Percentiles rank a stretch among this genome's conserved stretches.
Conservation (phyloP, 1,284 basidiomycete genomes). For the Termitomyces sp. region DNA sequence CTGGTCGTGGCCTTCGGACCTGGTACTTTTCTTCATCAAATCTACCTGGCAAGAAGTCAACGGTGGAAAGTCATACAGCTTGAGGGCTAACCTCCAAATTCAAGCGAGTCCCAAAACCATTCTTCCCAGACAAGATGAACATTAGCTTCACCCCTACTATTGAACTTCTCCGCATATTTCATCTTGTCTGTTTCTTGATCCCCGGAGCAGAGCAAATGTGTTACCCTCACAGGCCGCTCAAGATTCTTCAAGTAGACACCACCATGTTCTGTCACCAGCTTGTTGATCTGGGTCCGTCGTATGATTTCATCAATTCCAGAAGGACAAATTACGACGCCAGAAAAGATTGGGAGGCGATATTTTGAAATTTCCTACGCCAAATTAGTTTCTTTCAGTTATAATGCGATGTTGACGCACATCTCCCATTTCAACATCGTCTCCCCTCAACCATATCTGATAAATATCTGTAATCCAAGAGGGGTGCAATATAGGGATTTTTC, state of each 20-base stretch:
- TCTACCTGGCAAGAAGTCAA: constrained; percentile 22
- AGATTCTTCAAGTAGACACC: constrained; percentile 59
- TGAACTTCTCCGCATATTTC: constrained; percentile 64
- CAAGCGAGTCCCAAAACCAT: constrained; percentile 80
- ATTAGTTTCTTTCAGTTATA: neutral
- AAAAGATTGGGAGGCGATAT: constrained; percentile 64
- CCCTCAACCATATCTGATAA: constrained; percentile 68
- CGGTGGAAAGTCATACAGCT: neutral
- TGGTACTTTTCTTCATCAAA: constrained; percentile 56
- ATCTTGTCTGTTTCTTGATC: constrained; percentile 66
- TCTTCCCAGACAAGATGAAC: constrained; percentile 79
- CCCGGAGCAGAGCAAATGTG: constrained; percentile 60
- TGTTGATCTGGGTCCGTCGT: constrained; percentile 52
- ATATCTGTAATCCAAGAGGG: constrained; percentile 69
- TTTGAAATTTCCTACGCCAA: constrained; percentile 40
- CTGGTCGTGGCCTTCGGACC: constrained; percentile 53
- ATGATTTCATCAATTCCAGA: constrained; percentile 61
- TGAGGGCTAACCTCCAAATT: constrained; percentile 49
- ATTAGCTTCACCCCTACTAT: constrained; percentile 53
- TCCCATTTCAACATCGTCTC: constrained; percentile 66
- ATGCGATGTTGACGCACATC: constrained; percentile 21
- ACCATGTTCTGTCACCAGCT: constrained; percentile 44
- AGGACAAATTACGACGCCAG: constrained; percentile 53
- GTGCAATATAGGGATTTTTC: constrained; percentile 67
- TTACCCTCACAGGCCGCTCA: constrained; percentile 63